These are phyloP conservation scores for Phytophthora crassamura DNA, from an alignment of 352 stramenopile genomes.

Conservation along the genomic window DNA sequence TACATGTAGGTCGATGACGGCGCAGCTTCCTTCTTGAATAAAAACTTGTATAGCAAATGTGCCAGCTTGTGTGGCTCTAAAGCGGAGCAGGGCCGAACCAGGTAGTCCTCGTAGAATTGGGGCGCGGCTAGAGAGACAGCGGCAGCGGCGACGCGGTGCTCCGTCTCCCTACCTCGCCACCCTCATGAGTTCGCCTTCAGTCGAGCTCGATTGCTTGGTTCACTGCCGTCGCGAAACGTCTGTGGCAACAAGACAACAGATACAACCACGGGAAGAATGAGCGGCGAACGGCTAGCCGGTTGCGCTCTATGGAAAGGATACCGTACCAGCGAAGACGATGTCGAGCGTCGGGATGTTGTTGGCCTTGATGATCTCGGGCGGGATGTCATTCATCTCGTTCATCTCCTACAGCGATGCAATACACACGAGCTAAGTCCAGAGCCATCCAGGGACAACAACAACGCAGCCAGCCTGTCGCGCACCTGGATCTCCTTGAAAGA, in stretches of 20 bases:
- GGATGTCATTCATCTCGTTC: constrained; percentile 86
- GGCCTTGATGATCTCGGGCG: constrained; percentile 71
- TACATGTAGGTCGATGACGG: constrained; percentile 24
- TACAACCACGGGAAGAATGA: constrained; percentile 29
- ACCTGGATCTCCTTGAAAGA: constrained; percentile 88
- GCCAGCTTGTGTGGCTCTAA: constrained; percentile 24
- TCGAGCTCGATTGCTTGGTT: constrained; percentile 13
- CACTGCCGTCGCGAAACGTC: constrained; percentile 43
- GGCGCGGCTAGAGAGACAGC: neutral
- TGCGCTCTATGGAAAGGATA: neutral
- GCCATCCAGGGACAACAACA: constrained; percentile 2
- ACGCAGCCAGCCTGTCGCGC: constrained; percentile 5
- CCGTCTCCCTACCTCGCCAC: constrained; percentile 9
- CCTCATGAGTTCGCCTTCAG: constrained; percentile 17
- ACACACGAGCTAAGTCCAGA: constrained; percentile 12
- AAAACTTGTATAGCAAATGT: constrained; percentile 36
- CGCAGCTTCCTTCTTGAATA: constrained; percentile 32
- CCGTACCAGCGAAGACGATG: constrained; percentile 74
- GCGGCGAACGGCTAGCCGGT: neutral
- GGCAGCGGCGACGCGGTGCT: constrained; percentile 6
- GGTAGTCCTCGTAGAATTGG: neutral
- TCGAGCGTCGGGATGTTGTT: constrained; percentile 83
- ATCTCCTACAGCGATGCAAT: constrained; percentile 53
- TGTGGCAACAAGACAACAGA: constrained; percentile 29
- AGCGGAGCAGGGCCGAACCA: constrained; percentile 12